Evolutionary conservation across 441 rosid species (phyloP), one percentile per base, ranked within the genome.

Genomic region (Raphanus hybrid): DNA sequence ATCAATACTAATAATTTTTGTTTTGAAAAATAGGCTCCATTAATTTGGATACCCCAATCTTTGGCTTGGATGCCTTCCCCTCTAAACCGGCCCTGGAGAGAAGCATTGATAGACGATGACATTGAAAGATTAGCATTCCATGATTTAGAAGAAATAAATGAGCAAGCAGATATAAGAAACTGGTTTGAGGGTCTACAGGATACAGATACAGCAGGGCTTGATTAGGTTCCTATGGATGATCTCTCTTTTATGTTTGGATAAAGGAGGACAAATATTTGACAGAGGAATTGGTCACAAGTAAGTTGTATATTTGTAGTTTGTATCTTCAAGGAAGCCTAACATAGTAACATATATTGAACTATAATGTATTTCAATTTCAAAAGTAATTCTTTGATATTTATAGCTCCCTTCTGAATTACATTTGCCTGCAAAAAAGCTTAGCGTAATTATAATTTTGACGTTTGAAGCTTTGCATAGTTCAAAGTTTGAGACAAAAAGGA

Each of bases 211-310:
- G 80, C 83, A 9, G 97, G 98, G 71, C 90, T 93, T 48, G 91
- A 88, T 23, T 90, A 87, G 71, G 91, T 90, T 81, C 98, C 97
- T 5, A 92, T 92, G 98, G 98, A 96, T 74, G 95, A 93, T 78
- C 92, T 96, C 29, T 75, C 86, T 1, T 78, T 74, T 20, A 63
- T 74, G 82, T 78, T 78, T 57, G 78, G 82, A 41, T 78, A 60
- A 71, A 6, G 20, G 43, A 45, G 29, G 35, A 10, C 3, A 45
- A 32, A 37, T 29, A 18, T 32, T 58, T 65, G 32, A 66, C 68
- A 18, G 20, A 73, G 52, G 37, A 62, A 16, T 68, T 73, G 74
- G 61, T 62, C 77, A 67, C 48, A 72, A 1, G 58, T 64, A 52
- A 43, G 43, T 58, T 64, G 71, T 64, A 76, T 41, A 58, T 77